phyloP scores from a whole-genome alignment of 1,284 basidiomycete species.

The Leccinum griseonigrum region DNA sequence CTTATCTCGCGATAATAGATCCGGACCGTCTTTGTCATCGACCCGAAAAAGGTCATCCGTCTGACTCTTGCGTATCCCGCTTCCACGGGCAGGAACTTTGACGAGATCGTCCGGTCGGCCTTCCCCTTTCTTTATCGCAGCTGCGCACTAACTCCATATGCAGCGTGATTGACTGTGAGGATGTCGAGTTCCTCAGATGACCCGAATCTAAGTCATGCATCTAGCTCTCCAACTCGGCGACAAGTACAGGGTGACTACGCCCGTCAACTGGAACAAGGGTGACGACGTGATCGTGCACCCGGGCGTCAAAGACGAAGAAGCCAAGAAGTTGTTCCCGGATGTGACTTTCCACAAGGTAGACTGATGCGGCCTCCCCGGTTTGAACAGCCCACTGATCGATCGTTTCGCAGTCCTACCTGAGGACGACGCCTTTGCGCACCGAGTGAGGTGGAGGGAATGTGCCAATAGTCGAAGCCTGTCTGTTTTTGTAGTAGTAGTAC shows the following conservation, averaged over 20 bases:
- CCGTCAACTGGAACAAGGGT: slow-evolving; percentile 93
- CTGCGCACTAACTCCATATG: slow-evolving; percentile 11
- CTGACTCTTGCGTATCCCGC: slow-evolving; percentile 91
- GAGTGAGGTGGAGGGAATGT: slow-evolving; percentile 12
- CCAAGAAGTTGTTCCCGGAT: slow-evolving; percentile 82
- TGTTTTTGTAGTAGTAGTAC: background rate
- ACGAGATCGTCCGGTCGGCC: slow-evolving; percentile 81
- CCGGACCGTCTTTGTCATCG: slow-evolving; percentile 93
- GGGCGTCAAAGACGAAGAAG: slow-evolving; percentile 84
- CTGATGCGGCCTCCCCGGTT: background rate
- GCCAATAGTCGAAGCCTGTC: background rate
- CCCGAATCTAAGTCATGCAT: slow-evolving; percentile 7
- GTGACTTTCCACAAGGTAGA: slow-evolving; percentile 66
- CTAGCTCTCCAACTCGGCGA: slow-evolving; percentile 89
- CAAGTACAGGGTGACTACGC: slow-evolving; percentile 83
- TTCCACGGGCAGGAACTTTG: slow-evolving; percentile 79
- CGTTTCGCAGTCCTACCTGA: slow-evolving; percentile 51
- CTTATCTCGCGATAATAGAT: slow-evolving; percentile 52
- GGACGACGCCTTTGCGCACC: slow-evolving; percentile 66
- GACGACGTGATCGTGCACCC: slow-evolving; percentile 96
- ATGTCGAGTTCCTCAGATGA: background rate
- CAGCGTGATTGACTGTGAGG: slow-evolving; percentile 65
- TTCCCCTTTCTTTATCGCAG: background rate
- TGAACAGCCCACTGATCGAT: slow-evolving; percentile 8
- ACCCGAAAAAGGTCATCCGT: slow-evolving; percentile 90